phyloP scores from a whole-genome alignment of 192 early-diverging fungal species.

The Funneliformis geosporum region DNA sequence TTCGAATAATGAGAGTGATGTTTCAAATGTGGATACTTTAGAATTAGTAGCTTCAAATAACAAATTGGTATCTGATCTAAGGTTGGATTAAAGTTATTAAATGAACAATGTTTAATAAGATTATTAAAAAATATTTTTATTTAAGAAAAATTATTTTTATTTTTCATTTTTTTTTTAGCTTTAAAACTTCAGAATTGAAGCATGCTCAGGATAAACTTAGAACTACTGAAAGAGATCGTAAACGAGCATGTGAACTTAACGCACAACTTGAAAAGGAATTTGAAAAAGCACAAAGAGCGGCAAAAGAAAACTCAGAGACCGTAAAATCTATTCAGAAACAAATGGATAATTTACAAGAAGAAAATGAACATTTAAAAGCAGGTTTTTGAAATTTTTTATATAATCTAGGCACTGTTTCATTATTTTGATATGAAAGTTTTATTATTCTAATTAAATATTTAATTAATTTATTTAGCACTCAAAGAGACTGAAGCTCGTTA shows the following conservation, averaged over 20 bases:
- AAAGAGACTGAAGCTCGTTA: conserved; percentile 32
- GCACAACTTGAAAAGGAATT: conserved; percentile 37
- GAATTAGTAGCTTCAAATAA: conserved; percentile 37
- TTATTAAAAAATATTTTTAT: background rate
- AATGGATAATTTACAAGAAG: conserved; percentile 21
- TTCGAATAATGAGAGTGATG: conserved; percentile 16
- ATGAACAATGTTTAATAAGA: background rate
- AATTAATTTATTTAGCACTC: conserved; percentile 26
- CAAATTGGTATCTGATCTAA: conserved; percentile 38
- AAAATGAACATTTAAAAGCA: conserved; percentile 28
- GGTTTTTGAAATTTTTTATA: conserved; percentile 19
- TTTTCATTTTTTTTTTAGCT: conserved; percentile 32
- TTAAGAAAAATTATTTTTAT: conserved; percentile 9
- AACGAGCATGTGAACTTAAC: conserved; percentile 38
- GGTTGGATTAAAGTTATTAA: conserved; percentile 6
- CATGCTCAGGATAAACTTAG: conserved; percentile 28
- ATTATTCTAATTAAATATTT: conserved; percentile 5
- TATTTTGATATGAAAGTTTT: background rate
- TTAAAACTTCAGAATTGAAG: conserved; percentile 22
- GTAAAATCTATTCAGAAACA: conserved; percentile 24
- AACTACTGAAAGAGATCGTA: conserved; percentile 40
- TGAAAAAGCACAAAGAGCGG: background rate
- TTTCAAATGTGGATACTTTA: conserved; percentile 15
- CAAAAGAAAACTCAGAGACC: conserved; percentile 28
- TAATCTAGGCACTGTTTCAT: background rate